Percentiles rank a stretch among this genome's conserved stretches.
phyloP scores from a whole-genome alignment of 441 rosid genomes.

The Brassica hybrid region DNA sequence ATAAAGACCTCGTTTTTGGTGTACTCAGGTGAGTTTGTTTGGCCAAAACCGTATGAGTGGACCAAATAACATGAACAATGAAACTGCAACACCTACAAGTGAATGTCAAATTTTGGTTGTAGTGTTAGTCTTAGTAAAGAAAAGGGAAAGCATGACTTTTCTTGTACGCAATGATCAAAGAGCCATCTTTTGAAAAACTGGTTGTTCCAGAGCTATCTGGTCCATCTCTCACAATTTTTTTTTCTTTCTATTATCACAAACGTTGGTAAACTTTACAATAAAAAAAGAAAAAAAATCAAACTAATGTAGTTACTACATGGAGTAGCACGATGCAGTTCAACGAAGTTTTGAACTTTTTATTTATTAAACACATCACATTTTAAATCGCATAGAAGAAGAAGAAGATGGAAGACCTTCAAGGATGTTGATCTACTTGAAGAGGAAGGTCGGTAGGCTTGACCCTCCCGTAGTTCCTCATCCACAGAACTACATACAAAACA shows the following conservation, averaged over 20 bases:
- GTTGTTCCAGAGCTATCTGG: neutral
- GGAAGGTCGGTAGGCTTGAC: slow-evolving; percentile 18
- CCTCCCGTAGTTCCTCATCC: slow-evolving; percentile 48
- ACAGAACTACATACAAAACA: slow-evolving; percentile 52
- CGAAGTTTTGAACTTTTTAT: slow-evolving; percentile 12
- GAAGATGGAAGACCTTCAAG: slow-evolving; percentile 11
- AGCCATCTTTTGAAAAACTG: neutral
- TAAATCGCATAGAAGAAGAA: neutral
- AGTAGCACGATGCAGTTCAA: slow-evolving; percentile 15
- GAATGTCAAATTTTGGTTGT: no score
- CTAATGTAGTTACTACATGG: slow-evolving; percentile 3
- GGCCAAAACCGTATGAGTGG: no score
- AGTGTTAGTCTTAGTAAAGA: no score
- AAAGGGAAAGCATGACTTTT: no score
- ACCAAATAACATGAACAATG: no score
- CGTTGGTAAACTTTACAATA: neutral
- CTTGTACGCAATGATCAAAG: neutral
- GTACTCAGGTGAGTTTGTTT: no score
- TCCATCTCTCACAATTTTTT: neutral
- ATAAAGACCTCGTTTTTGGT: no score
- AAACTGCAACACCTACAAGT: no score
- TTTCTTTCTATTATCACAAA: slow-evolving; percentile 2
- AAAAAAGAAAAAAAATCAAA: neutral
- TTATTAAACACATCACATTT: neutral
- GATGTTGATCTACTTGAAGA: slow-evolving; percentile 16